Conservation (phyloP, 257 asterid genomes). For the Dorcoceras hygrometricum region DNA sequence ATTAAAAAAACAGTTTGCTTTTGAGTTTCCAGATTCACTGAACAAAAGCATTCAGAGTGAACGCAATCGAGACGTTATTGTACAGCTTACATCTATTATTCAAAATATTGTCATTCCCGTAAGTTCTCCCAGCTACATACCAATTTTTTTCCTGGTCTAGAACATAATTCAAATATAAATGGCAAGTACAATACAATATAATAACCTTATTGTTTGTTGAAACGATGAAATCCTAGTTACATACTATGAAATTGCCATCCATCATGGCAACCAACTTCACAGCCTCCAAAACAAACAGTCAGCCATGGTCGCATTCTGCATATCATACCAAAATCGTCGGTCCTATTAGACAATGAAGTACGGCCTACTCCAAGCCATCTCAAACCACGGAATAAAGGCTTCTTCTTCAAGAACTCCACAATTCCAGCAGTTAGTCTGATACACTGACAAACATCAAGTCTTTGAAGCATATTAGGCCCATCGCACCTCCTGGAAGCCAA, state of each 20-base stretch:
- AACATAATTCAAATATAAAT: not conserved
- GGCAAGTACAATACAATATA: not conserved
- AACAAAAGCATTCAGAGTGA: too few relatives aligned
- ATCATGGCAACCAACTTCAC: conserved; percentile 77
- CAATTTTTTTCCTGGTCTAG: too few relatives aligned
- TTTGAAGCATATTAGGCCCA: conserved; percentile 35
- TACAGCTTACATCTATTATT: too few relatives aligned
- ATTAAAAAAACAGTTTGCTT: too few relatives aligned
- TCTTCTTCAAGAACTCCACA: conserved; percentile 34
- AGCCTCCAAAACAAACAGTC: conserved; percentile 64
- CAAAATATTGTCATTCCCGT: too few relatives aligned
- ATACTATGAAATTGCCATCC: conserved; percentile 69
- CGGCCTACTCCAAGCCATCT: conserved; percentile 72
- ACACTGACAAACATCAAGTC: conserved; percentile 60
- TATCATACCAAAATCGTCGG: conserved; percentile 29
- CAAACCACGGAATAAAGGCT: conserved; percentile 47
- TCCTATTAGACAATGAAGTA: conserved; percentile 39
- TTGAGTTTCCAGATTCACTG: too few relatives aligned
- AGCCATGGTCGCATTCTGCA: conserved; percentile 54
- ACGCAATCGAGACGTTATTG: too few relatives aligned
- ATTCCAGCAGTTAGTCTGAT: conserved; percentile 38
- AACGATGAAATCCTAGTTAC: not conserved
- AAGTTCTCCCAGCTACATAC: too few relatives aligned
- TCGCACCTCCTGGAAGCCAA: conserved; percentile 40
- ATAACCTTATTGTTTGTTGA: too few relatives aligned